A percentile compares a stretch with the other conserved stretches of the same genome.
Evolutionary conservation across 2,329 filamentous ascomycete genomes (phyloP).

Genomic region (Cryoendolithus antarcticus): DNA sequence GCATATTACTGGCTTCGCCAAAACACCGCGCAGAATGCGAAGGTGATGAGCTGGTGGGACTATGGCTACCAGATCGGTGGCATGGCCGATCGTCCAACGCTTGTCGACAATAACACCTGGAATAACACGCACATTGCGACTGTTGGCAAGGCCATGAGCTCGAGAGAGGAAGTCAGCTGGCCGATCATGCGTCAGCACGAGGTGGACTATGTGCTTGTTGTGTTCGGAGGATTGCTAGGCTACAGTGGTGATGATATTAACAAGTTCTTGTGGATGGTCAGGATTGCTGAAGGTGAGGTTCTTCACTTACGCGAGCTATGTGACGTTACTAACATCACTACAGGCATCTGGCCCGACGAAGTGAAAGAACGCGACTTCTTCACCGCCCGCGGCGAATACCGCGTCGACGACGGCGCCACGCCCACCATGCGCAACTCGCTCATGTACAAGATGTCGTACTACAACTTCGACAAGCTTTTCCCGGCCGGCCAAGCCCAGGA

Average conservation of each 20-base stretch:
- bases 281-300: slow-evolving; percentile 74
- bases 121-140: slow-evolving; percentile 99
- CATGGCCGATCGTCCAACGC: slow-evolving; percentile 92
- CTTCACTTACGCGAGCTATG: not conserved
- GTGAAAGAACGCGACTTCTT: slow-evolving; percentile 96
- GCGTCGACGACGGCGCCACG: slow-evolving; percentile 83
- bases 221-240: slow-evolving; percentile 88
- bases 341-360: slow-evolving; percentile 90
- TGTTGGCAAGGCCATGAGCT: slow-evolving; percentile 98
- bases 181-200: slow-evolving; percentile 97
- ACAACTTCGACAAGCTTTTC: slow-evolving; percentile 91
- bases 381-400: slow-evolving; percentile 84
- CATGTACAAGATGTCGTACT: slow-evolving; percentile 99
- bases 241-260: slow-evolving; percentile 99
- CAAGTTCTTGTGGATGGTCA: slow-evolving; percentile 99
- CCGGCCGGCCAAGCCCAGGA: slow-evolving; percentile 81
- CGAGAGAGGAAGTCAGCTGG: slow-evolving; percentile 93
- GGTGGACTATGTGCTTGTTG: slow-evolving; percentile 95
- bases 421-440: slow-evolving; percentile 98
- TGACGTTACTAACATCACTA: slow-evolving; percentile 4
- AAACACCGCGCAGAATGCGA: slow-evolving; percentile 88
- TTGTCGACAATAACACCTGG: slow-evolving; percentile 99
- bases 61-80: slow-evolving; percentile 99
- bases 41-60: slow-evolving; percentile 99
- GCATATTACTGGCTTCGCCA: slow-evolving; percentile 99